Evolutionary conservation across 2,329 filamentous ascomycete genomes (phyloP).

Genomic region (Fusarium sp.): DNA sequence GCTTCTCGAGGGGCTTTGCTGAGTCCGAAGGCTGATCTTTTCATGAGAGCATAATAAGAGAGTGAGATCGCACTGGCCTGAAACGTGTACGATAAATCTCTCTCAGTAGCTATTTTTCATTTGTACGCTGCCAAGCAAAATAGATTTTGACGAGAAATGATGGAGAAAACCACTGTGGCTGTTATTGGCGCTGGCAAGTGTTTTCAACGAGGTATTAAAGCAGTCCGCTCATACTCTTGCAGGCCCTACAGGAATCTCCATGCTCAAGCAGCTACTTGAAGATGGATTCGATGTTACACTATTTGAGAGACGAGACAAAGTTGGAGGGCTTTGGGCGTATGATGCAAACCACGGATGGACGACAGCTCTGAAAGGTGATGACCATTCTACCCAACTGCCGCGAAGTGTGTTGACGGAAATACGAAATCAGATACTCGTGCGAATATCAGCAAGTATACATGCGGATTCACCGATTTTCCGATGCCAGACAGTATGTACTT

Average conservation of each 20-base stretch:
- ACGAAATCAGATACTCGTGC: background rate
- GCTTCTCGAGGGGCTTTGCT: background rate
- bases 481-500: conserved; percentile 21
- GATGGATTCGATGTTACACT: conserved; percentile 15
- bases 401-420: background rate
- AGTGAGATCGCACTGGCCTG: background rate
- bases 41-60: background rate
- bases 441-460: conserved; percentile 31
- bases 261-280: conserved; percentile 25
- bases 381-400: background rate
- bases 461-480: conserved; percentile 22
- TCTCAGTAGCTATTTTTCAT: background rate
- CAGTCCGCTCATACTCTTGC: background rate
- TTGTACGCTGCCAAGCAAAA: background rate
- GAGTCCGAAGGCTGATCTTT: background rate
- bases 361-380: background rate
- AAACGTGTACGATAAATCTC: background rate
- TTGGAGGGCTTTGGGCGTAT: conserved; percentile 16
- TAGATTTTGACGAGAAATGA: background rate
- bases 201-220: no score
- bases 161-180: conserved; percentile 2
- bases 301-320: conserved; percentile 8
- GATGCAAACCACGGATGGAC: conserved; percentile 21
- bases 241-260: conserved; percentile 27
- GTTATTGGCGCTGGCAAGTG: conserved; percentile 13